phyloP scores from a whole-genome alignment of 805 yeast genomes.

The Lipomyces japonicus region DNA sequence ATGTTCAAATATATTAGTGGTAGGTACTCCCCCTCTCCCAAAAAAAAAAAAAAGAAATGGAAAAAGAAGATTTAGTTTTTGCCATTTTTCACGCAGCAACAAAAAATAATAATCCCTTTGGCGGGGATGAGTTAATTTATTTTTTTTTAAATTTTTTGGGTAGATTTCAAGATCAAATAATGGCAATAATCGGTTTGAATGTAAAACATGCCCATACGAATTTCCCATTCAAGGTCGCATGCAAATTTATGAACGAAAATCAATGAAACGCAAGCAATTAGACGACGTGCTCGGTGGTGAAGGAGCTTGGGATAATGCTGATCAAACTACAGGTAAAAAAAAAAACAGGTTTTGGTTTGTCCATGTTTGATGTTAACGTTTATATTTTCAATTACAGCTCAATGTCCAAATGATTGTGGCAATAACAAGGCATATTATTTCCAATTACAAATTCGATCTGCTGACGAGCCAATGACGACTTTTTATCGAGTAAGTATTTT shows the following conservation, averaged over 20 bases:
- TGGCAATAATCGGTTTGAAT: constrained; percentile 62
- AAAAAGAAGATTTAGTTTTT: no score
- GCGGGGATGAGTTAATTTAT: no score
- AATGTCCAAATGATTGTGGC: constrained; percentile 91
- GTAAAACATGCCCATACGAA: constrained; percentile 94
- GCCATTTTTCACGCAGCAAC: no score
- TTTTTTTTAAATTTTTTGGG: no score
- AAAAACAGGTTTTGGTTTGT: not conserved
- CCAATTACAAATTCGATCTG: constrained; percentile 93
- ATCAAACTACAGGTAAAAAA: constrained; percentile 60
- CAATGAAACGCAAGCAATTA: constrained; percentile 78
- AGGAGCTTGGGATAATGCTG: constrained; percentile 99
- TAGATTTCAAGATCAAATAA: constrained; percentile 56
- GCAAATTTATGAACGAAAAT: constrained; percentile 80
- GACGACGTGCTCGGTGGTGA: constrained; percentile 96
- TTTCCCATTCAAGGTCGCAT: constrained; percentile 74
- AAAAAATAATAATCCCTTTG: no score
- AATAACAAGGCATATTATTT: constrained; percentile 91
- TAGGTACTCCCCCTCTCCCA: no score
- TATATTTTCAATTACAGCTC: constrained; percentile 43
- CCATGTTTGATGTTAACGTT: not conserved
- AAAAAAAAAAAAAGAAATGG: no score
- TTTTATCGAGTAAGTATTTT: constrained; percentile 58
- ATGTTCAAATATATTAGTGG: constrained; percentile 85
- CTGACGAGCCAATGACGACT: constrained; percentile 99